Percentiles rank a stretch among this genome's conserved stretches.
These are phyloP conservation scores for Fragaria vesca DNA, from an alignment of 306 rosid genomes.

Conservation along the genomic window DNA sequence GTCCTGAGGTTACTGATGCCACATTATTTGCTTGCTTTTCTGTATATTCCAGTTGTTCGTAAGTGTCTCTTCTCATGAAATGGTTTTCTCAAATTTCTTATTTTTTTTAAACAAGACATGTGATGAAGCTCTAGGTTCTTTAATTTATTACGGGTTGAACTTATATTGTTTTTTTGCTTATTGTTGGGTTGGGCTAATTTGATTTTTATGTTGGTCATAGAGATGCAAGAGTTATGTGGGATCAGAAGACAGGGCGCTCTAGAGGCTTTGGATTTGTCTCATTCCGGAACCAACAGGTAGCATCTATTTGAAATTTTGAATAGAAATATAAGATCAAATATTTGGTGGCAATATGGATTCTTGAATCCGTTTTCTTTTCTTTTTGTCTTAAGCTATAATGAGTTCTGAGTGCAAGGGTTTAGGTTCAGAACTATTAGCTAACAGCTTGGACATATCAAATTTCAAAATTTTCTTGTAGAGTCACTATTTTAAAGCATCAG, in stretches of 20 bases:
- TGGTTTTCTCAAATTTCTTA: not conserved
- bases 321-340: not conserved
- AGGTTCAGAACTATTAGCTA: not conserved
- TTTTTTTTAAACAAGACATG: not conserved
- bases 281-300: slow-evolving; percentile 86
- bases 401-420: slow-evolving; percentile 13
- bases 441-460: not conserved
- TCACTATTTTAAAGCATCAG: not conserved
- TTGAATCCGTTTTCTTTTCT: not conserved
- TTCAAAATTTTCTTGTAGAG: not conserved
- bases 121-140: not conserved
- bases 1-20: slow-evolving; percentile 99
- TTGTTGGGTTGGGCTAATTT: not conserved
- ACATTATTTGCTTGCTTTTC: slow-evolving; percentile 94
- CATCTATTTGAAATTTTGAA: not conserved
- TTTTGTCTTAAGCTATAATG: not conserved
- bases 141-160: not conserved
- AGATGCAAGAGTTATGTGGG: slow-evolving; percentile 99
- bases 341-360: slow-evolving; percentile 10
- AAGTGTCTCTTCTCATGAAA: slow-evolving; percentile 48
- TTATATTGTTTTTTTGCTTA: not conserved
- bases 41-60: slow-evolving; percentile 93
- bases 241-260: slow-evolving; percentile 96
- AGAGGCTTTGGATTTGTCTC: slow-evolving; percentile 99
- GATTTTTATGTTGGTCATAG: slow-evolving; percentile 42